Evolutionary conservation across 805 yeast species (phyloP).

Genomic region (Wickerhamomyces silvicola): DNA sequence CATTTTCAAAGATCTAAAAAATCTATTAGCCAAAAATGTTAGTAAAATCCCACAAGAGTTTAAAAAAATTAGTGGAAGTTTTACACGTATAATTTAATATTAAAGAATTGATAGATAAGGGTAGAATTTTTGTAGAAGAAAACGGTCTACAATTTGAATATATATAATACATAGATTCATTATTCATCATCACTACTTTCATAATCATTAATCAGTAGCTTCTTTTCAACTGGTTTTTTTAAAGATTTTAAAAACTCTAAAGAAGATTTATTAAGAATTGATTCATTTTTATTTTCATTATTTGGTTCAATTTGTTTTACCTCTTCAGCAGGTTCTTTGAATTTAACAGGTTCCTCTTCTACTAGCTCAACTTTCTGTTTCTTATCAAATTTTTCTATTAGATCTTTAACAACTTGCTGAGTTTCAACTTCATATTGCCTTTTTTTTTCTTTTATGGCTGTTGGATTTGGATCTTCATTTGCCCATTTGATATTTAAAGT

Average conservation of each 20-base stretch:
- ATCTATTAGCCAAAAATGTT: constrained; percentile 15
- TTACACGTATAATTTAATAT: constrained; percentile 8
- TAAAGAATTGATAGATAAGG: constrained; percentile 1
- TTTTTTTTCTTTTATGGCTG: constrained; percentile 40
- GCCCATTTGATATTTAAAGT: constrained; percentile 81
- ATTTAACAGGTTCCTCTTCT: constrained; percentile 22
- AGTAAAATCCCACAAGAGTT: constrained; percentile 17
- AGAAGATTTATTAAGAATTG: constrained; percentile 2
- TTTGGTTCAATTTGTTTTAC: constrained; percentile 11
- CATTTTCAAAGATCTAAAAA: constrained; percentile 16
- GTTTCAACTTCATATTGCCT: constrained; percentile 23
- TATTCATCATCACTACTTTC: constrained; percentile 5
- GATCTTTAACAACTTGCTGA: constrained; percentile 36
- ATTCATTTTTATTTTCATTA: neutral
- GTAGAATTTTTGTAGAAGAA: neutral
- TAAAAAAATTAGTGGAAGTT: constrained; percentile 7
- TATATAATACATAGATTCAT: neutral
- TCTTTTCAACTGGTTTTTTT: neutral
- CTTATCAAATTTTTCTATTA: constrained; percentile 31
- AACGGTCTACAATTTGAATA: neutral
- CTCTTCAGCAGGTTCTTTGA: constrained; percentile 18
- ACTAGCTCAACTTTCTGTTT: constrained; percentile 13
- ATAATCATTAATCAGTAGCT: constrained; percentile 3
- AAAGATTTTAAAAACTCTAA: constrained; percentile 1
- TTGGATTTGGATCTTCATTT: constrained; percentile 77